Conservation (phyloP, 805 yeast genomes). For the Wickerhamiella slavikovae region DNA sequence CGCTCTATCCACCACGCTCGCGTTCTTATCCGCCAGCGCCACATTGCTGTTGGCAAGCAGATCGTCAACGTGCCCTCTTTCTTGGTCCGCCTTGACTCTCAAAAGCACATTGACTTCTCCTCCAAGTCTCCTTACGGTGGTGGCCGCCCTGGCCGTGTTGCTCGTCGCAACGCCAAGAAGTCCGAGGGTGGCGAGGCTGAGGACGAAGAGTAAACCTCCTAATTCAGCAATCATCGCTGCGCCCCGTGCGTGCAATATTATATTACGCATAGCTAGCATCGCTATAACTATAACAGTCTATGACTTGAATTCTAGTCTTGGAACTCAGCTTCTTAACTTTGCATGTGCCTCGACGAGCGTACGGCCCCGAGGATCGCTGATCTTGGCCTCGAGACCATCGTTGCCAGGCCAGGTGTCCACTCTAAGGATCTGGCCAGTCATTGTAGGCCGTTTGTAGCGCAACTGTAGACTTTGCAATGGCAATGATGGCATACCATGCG, state of each 20-base stretch:
- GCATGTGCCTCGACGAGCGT: slow-evolving; percentile 24
- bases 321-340: neutral
- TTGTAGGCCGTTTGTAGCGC: slow-evolving; percentile 57
- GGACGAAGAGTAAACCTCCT: slow-evolving; percentile 40
- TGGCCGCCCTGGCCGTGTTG: slow-evolving; percentile 99
- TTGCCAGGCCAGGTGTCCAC: slow-evolving; percentile 28
- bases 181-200: slow-evolving; percentile 47
- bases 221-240: neutral
- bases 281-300: neutral
- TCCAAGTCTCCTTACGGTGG: slow-evolving; percentile 99
- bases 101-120: slow-evolving; percentile 99
- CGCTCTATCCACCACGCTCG: slow-evolving; percentile 99
- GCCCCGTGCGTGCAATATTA: slow-evolving; percentile 11
- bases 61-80: slow-evolving; percentile 96
- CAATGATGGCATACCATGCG: no score
- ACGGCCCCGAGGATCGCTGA: slow-evolving; percentile 33
- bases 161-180: slow-evolving; percentile 71
- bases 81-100: slow-evolving; percentile 99
- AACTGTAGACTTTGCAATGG: no score
- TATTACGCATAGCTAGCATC: no score
- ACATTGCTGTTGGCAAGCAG: slow-evolving; percentile 99
- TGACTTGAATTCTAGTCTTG: neutral
- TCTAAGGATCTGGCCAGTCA: slow-evolving; percentile 58
- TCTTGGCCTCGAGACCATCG: slow-evolving; percentile 28
- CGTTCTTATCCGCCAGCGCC: slow-evolving; percentile 96